phyloP scores from a whole-genome alignment of 345 rosid genomes.

The Euphorbia tirucalli region DNA sequence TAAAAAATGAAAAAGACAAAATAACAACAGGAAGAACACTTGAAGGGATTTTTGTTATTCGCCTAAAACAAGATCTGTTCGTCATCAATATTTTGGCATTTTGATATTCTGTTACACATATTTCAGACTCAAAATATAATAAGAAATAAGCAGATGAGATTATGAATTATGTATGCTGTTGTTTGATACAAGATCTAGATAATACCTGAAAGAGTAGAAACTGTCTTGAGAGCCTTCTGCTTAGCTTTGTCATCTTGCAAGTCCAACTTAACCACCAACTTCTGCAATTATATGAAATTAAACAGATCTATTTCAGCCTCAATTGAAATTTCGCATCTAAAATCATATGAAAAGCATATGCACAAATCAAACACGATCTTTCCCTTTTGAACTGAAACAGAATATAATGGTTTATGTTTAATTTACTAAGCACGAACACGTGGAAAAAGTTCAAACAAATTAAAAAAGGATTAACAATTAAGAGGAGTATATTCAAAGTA shows the following conservation, averaged over 20 bases:
- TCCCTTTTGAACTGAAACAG: not conserved
- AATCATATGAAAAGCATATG: not conserved
- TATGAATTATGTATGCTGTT: not conserved
- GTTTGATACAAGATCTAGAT: not conserved
- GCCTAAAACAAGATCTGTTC: constrained; percentile 1
- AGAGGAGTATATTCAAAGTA: not conserved
- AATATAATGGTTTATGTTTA: not conserved
- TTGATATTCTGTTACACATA: not conserved
- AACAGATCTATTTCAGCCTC: constrained; percentile 19
- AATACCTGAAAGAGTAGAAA: constrained; percentile 77
- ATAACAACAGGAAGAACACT: not conserved
- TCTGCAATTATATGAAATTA: constrained; percentile 46
- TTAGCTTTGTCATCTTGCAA: constrained; percentile 71
- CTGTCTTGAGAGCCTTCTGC: constrained; percentile 84
- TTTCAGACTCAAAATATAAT: not conserved
- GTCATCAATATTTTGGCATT: not conserved
- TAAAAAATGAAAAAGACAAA: not conserved
- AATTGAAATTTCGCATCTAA: not conserved
- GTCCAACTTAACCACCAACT: constrained; percentile 71
- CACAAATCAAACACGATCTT: not conserved
- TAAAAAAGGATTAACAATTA: not conserved
- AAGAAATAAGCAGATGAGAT: not conserved
- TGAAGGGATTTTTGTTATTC: not conserved
- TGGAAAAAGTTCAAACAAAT: not conserved
- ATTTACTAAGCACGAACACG: not conserved